These are phyloP conservation scores for Lecanosticta acicola DNA, from an alignment of 2,329 filamentous ascomycete species.

Conservation along the genomic window DNA sequence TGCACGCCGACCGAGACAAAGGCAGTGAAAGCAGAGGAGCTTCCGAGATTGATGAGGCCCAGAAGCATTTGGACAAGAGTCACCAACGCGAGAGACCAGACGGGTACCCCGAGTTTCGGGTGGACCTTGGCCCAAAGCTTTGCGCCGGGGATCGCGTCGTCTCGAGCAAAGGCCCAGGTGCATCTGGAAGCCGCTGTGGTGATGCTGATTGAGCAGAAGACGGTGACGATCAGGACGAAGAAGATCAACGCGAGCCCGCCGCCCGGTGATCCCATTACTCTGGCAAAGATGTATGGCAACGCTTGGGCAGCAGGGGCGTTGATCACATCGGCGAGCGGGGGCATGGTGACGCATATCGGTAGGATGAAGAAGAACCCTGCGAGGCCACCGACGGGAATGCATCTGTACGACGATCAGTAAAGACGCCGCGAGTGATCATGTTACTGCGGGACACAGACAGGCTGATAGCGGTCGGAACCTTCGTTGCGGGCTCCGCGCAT, in stretches of 20 bases:
- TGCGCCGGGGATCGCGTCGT: constrained; percentile 41
- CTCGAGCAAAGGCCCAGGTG: constrained; percentile 45
- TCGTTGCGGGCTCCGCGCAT: constrained; percentile 48
- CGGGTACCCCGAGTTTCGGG: constrained; percentile 35
- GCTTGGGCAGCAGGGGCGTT: constrained; percentile 44
- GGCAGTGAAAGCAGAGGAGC: constrained; percentile 44
- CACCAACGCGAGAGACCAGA: constrained; percentile 40
- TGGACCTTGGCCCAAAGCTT: constrained; percentile 36
- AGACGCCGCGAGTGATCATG: too few species aligned
- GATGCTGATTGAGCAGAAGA: constrained; percentile 52
- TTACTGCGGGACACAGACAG: constrained; percentile 29
- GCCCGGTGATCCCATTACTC: constrained; percentile 46
- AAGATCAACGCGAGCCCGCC: constrained; percentile 46
- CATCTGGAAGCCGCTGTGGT: constrained; percentile 46
- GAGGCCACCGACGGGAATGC: constrained; percentile 49
- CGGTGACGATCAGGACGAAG: constrained; percentile 45
- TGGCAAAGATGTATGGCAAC: constrained; percentile 47
- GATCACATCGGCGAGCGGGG: constrained; percentile 43
- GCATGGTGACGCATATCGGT: constrained; percentile 49
- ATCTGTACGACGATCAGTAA: constrained; percentile 16
- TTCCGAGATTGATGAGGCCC: constrained; percentile 47
- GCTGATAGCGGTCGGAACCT: constrained; percentile 49
- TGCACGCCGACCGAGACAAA: constrained; percentile 54
- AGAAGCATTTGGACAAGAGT: constrained; percentile 46
- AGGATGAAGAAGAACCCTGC: constrained; percentile 53